phyloP scores from a whole-genome alignment of 176 grass and related monocot genomes.

The Avena sativa region DNA sequence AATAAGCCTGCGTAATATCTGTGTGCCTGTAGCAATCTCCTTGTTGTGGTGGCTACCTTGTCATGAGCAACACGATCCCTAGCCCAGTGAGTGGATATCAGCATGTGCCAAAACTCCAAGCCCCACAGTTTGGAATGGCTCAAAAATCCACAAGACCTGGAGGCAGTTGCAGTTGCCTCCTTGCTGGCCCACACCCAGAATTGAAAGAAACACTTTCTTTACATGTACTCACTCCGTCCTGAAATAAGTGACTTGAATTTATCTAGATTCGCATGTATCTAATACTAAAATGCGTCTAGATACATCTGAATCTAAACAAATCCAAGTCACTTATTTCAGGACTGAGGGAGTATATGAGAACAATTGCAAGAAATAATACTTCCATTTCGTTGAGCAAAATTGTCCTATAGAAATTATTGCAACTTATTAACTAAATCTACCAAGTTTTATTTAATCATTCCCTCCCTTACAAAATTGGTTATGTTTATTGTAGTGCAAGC shows the following conservation, averaged over 20 bases:
- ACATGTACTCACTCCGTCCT: background rate
- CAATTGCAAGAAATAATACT: background rate
- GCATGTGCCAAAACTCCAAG: background rate
- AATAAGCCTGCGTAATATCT: background rate
- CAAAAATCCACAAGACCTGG: background rate
- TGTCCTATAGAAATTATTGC: background rate
- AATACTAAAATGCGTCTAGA: too few species aligned
- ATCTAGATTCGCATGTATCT: too few species aligned
- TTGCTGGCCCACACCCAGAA: background rate
- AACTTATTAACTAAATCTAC: constrained; percentile 1
- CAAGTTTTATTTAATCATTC: background rate
- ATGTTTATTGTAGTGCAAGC: constrained; percentile 55
- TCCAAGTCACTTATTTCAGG: too few species aligned
- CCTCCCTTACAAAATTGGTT: background rate
- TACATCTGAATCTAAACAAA: too few species aligned
- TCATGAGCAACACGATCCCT: background rate
- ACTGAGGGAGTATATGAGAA: background rate
- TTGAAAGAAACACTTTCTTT: background rate
- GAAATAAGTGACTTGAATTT: too few species aligned
- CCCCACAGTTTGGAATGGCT: background rate
- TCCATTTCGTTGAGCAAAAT: background rate
- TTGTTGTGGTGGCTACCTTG: background rate
- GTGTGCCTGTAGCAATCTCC: background rate
- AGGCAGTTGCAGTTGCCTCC: background rate
- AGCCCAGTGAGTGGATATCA: background rate